Evolutionary conservation across 2,329 filamentous ascomycete species (phyloP), one percentile per base, ranked within the genome.

Genomic region (Diaporthe humulicola): DNA sequence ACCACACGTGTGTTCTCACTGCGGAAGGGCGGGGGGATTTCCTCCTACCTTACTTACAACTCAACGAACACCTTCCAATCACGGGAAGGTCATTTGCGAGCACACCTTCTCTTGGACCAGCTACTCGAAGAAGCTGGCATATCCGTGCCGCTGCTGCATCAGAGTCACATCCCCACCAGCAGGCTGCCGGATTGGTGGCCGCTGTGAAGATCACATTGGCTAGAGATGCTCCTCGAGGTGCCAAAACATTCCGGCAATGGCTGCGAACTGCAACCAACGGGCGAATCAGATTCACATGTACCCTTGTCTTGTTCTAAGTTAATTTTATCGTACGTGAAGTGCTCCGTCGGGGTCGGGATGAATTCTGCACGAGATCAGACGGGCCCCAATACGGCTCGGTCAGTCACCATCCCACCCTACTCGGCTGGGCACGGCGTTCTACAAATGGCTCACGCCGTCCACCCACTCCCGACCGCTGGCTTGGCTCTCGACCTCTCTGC

Each of bases 231-330:
- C 14, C 48, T 67, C 30, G 30, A 67, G 42, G 52, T 36, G 61
- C 40, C 45, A 67, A 45, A 38, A 48, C 19, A 28, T 66, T 42
- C 38, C 52, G 50, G 28, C 14, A 60, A 60, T 19, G 71, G 66
- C 73, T 61, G 66, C 66, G 73, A 60, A 50, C 33, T 50, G 56
- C 36, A 36, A n/a, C 50, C 15, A 30, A 33, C 28, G 36, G 70
- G 58, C 74, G 67, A 76, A 72, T 61, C 60, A 76, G 52, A 69
- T 48, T 28, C 45, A 73, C 74, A 70, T 36, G 72, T 74, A 45
- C 58, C 38, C 33, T 58, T 17, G 14, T 54, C 19, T 9, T 45
- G n/a, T 22, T 22, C 28, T 12, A 66, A 2, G 19, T 10, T 30
- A 66, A n/a, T 52, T 52, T 22, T 64, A 45, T 40, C 38, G 33